phyloP scores from a whole-genome alignment of 768 basidiomycete species.

The Collybia sp. region DNA sequence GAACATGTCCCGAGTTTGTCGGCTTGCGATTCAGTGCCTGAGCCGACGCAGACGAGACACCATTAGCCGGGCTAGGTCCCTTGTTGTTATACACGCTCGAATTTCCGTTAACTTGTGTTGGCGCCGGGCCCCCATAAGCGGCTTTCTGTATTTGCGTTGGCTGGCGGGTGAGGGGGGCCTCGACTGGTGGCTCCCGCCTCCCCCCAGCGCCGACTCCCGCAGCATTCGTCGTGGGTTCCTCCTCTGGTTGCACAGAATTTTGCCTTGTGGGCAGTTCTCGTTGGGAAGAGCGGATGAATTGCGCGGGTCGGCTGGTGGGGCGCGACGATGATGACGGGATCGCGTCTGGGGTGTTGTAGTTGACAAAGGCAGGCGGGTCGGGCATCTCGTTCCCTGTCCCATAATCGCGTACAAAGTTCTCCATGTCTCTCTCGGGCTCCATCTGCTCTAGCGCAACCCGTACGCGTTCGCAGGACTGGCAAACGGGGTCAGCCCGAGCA shows the following conservation, averaged over 20 bases:
- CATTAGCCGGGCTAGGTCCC: not conserved
- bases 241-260: slow-evolving; percentile 22
- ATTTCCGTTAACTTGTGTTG: slow-evolving; percentile 26
- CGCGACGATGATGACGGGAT: slow-evolving; percentile 55
- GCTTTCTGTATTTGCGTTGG: slow-evolving; percentile 22
- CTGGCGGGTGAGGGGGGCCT: slow-evolving; percentile 24
- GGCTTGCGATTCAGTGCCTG: slow-evolving; percentile 20
- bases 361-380: slow-evolving; percentile 83
- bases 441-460: slow-evolving; percentile 84
- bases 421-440: slow-evolving; percentile 85
- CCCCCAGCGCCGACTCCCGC: slow-evolving; percentile 74
- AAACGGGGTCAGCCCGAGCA: slow-evolving; percentile 2
- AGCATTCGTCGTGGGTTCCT: slow-evolving; percentile 47
- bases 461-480: slow-evolving; percentile 86
- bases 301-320: slow-evolving; percentile 52
- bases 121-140: slow-evolving; percentile 12
- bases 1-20: slow-evolving; percentile 12
- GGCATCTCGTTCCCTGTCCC: slow-evolving; percentile 88
- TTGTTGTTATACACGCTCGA: not conserved
- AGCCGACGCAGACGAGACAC: slow-evolving; percentile 12
- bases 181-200: slow-evolving; percentile 27
- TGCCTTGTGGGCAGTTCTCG: slow-evolving; percentile 30
- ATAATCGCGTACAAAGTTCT: slow-evolving; percentile 83
- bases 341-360: slow-evolving; percentile 67
- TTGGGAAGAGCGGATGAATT: slow-evolving; percentile 43